Evolutionary conservation across 768 basidiomycete species (phyloP), one percentile per base, ranked within the genome.

Genomic region (Lactarius hatsudake): DNA sequence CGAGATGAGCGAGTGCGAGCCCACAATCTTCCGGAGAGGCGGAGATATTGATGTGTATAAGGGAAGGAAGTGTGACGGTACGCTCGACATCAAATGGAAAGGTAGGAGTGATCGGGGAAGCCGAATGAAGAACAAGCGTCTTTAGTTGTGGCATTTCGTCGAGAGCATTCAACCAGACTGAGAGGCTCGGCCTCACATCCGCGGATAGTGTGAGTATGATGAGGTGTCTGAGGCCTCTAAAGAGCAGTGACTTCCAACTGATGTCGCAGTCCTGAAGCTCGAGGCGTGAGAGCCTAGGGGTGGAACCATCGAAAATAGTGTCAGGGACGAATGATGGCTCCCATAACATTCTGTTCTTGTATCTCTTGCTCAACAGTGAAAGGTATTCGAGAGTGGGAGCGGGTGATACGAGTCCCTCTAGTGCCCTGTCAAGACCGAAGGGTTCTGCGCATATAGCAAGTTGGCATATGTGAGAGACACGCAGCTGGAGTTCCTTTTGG

Each of bases 171-270:
- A 65, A 42, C 58, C 58, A 65, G 12, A 26, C 18, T 8, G n/a
- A 23, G 20, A 53, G 28, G 9, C 40, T 65, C 15, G 64, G 51
- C 7, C 51, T 40, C 23, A 1, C 23, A 23, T 6, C 1, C 3
- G 34, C 8, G 8, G 59, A 65, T 10, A 53, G 28, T 1, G 12
- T 17, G 3, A 6, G 32, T 32, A 65, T 51, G 15, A 34, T n/a
- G 23, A 65, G 48, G 13, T 51, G 5, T 6, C 10, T 42, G 9
- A 65, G 58, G 20, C 36, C 36, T 51, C 23, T 59, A 3, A 65
- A 43, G 17, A 54, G 51, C 58, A 59, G 51, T 10, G 64, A 61
- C 23, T 30, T 34, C 64, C 64, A 65, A n/a, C 26, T 15, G 32
- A 65, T 59, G 30, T 65, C 64, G 32, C 43, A 65, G 2, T 36